These are phyloP conservation scores for Trametes cubensis DNA, from an alignment of 768 basidiomycete genomes.

Conservation along the genomic window DNA sequence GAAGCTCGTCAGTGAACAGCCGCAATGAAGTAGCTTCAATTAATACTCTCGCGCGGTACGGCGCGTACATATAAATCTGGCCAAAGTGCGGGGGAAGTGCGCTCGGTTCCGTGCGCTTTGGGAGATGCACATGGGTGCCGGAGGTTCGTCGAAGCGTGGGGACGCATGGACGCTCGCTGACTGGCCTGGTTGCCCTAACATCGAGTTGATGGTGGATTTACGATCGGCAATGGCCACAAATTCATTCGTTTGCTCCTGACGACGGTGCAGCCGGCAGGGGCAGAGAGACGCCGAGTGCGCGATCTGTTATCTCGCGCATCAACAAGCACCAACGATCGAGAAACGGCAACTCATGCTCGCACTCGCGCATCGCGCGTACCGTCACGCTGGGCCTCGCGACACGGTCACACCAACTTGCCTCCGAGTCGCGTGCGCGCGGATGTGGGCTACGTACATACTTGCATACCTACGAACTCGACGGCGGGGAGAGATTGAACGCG, in stretches of 20 bases:
- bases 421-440: background rate
- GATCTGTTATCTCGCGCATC: slow-evolving; percentile 19
- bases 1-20: background rate
- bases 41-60: background rate
- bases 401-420: slow-evolving; percentile 5
- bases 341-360: slow-evolving; percentile 17
- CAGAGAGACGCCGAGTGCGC: slow-evolving; percentile 8
- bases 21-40: slow-evolving; percentile 14
- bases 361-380: background rate
- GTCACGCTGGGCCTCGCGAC: slow-evolving; percentile 5
- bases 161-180: slow-evolving; percentile 15
- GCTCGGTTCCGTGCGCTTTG: background rate
- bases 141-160: slow-evolving; percentile 14
- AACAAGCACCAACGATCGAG: slow-evolving; percentile 18
- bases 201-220: slow-evolving; percentile 23
- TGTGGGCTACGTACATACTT: background rate
- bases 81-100: slow-evolving; percentile 19
- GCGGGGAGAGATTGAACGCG: background rate
- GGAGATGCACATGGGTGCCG: slow-evolving; percentile 12
- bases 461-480: background rate
- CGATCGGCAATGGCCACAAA: slow-evolving; percentile 24
- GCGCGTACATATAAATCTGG: slow-evolving; percentile 1
- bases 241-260: slow-evolving; percentile 22
- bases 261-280: slow-evolving; percentile 11
- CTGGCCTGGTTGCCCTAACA: slow-evolving; percentile 24